Evolutionary conservation across 805 yeast genomes (phyloP).

Genomic region (Candida nemodendra): DNA sequence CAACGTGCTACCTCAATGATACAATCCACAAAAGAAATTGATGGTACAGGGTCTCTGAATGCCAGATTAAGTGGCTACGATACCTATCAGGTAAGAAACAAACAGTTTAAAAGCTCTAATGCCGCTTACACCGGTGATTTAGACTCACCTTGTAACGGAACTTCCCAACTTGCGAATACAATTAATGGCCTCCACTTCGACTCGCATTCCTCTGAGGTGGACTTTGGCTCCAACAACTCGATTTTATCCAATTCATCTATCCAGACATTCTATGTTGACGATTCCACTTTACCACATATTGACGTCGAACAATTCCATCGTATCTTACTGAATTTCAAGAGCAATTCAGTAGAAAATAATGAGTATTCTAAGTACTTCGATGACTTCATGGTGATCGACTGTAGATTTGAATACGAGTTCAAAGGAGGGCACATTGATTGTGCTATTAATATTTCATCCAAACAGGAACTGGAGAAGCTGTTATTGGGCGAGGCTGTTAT

Average conservation of each 20-base stretch:
- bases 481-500: slow-evolving; percentile 37
- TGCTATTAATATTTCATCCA: slow-evolving; percentile 75
- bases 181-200: slow-evolving; percentile 25
- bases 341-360: slow-evolving; percentile 33
- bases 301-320: slow-evolving; percentile 54
- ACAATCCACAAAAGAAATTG: slow-evolving; percentile 13
- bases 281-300: slow-evolving; percentile 72
- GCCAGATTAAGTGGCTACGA: not conserved
- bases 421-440: slow-evolving; percentile 89
- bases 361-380: slow-evolving; percentile 48
- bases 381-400: slow-evolving; percentile 67
- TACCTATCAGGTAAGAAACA: slow-evolving; percentile 5
- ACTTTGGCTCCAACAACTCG: slow-evolving; percentile 22
- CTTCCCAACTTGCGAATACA: slow-evolving; percentile 26
- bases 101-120: slow-evolving; percentile 18
- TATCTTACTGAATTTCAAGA: slow-evolving; percentile 45
- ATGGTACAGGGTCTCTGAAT: not conserved
- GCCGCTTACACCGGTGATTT: slow-evolving; percentile 7
- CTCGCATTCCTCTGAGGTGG: slow-evolving; percentile 2
- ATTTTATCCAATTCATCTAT: slow-evolving; percentile 33
- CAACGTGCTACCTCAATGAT: slow-evolving; percentile 30
- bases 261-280: slow-evolving; percentile 42
- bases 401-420: slow-evolving; percentile 90
- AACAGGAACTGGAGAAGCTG: slow-evolving; percentile 60
- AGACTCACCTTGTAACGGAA: slow-evolving; percentile 20